Conservation (phyloP, 805 yeast species). For the Spathaspora arborariae region DNA sequence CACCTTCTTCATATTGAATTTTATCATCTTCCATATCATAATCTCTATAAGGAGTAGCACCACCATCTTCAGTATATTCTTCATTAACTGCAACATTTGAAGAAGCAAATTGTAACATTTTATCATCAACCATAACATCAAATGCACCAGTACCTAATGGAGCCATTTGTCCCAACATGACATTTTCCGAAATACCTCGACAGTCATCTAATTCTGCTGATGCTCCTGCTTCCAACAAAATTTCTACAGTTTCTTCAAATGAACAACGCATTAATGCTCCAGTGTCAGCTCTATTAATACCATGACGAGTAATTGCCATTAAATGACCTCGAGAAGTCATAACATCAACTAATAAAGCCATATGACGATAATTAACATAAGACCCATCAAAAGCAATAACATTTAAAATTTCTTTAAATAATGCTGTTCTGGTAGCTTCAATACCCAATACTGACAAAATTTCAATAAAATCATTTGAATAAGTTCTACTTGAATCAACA, state of each 20-base stretch:
- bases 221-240: slow-evolving; percentile 95
- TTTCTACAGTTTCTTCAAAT: slow-evolving; percentile 98
- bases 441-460: slow-evolving; percentile 93
- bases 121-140: slow-evolving; percentile 92
- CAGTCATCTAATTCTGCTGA: slow-evolving; percentile 97
- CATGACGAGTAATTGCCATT: slow-evolving; percentile 99
- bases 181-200: slow-evolving; percentile 97
- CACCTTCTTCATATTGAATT: slow-evolving; percentile 61
- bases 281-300: slow-evolving; percentile 97
- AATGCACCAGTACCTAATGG: slow-evolving; percentile 98
- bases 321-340: slow-evolving; percentile 98
- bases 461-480: slow-evolving; percentile 96
- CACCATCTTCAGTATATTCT: slow-evolving; percentile 49
- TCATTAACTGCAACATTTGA: slow-evolving; percentile 37
- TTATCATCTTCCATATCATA: slow-evolving; percentile 62
- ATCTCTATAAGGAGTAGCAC: slow-evolving; percentile 86
- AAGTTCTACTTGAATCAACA: slow-evolving; percentile 85
- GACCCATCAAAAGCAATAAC: slow-evolving; percentile 99
- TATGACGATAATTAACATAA: slow-evolving; percentile 95
- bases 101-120: slow-evolving; percentile 66
- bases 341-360: slow-evolving; percentile 95
- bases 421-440: slow-evolving; percentile 95
- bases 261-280: slow-evolving; percentile 99
- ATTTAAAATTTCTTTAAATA: slow-evolving; percentile 90
- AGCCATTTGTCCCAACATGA: slow-evolving; percentile 96